Base-by-base conservation (phyloP, 192 early-diverging fungal species). In the Podila epicladia region DNA sequence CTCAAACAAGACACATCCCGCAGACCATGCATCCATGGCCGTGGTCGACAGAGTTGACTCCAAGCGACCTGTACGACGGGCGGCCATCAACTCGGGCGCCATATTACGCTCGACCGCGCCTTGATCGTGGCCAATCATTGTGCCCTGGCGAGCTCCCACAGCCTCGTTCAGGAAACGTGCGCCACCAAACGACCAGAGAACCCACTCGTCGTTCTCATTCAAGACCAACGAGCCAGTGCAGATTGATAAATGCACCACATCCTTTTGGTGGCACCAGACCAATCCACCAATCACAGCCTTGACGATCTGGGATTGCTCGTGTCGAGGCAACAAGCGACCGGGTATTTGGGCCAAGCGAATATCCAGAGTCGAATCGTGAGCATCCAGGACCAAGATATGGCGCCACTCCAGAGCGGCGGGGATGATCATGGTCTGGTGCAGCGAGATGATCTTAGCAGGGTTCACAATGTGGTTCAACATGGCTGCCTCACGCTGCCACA, bases 381-480 rank as follows among this genome's bases (percentile, higher is more conserved):
- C 77, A 22, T 80, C 77, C 57, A 80, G 60, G 26, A 80, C 77
- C 32, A 80, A 31, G 33, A 80, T 73, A 35, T 80, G 77, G 41
- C 77, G 77, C 77, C 77, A 80, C 58, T 80, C 77, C 53, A 80
- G 63, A 31, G 77, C 77, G 0, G 77, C 77, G n/a, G 77, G 77
- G 62, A 80, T 73, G 33, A 80, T 80, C 77, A 80, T 80, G 33
- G 77, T 80, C 32, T 80, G 77, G 15, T 80, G 77, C 9, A 80
- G 70, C 9, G 71, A 69, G 29, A 80, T 80, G 49, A 80, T 80
- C 62, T 80, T 80, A 37, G 77, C 63, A 24, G 77, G 77, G 62
- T 80, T 80, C 37, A 80, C 67, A 41, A 80, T 80, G 45, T 80
- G 77, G 67, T 80, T 80, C 77, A 80, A 69, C 77, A 80, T 80